A percentile compares a stretch with the other conserved stretches of the same genome.
Evolutionary conservation across 2,329 filamentous ascomycete genomes (phyloP).

Genomic region (Monosporascus sp.): DNA sequence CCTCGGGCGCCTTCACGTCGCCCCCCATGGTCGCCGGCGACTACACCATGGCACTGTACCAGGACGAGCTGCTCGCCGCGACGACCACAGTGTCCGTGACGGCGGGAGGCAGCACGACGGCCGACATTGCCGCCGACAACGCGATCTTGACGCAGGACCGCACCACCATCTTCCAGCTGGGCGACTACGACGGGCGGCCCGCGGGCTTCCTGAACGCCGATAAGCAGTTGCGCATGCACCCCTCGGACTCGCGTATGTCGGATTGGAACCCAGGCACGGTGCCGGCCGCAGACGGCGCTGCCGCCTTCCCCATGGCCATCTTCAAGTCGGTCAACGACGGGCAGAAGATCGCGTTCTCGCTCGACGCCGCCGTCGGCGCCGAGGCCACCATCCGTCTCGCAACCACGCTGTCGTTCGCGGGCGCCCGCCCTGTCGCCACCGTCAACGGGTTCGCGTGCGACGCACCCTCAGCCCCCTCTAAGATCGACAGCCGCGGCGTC

Average conservation of each 20-base stretch:
- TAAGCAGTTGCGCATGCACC: conserved; percentile 55
- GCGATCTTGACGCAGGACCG: conserved; percentile 31
- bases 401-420: conserved; percentile 52
- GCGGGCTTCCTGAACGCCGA: conserved; percentile 53
- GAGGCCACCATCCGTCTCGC: conserved; percentile 49
- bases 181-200: conserved; percentile 52
- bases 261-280: conserved; percentile 47
- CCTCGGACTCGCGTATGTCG: conserved; percentile 48
- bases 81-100: conserved; percentile 39
- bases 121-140: conserved; percentile 40
- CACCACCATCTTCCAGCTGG: conserved; percentile 48
- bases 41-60: conserved; percentile 56
- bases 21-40: conserved; percentile 55
- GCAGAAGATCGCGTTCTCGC: conserved; percentile 34
- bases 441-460: conserved; percentile 27
- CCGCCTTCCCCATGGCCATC: conserved; percentile 53
- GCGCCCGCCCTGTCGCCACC: conserved; percentile 44
- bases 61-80: conserved; percentile 48
- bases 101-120: conserved; percentile 40
- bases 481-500: conserved; percentile 52
- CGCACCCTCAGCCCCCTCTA: conserved; percentile 31
- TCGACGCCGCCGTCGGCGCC: conserved; percentile 34
- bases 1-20: conserved; percentile 45
- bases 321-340: conserved; percentile 45
- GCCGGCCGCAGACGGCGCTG: conserved; percentile 36